A percentile compares a stretch with the other conserved stretches of the same genome.
Conservation (phyloP, 139 green algal genomes). For the Astrephomene gubernaculifera region DNA sequence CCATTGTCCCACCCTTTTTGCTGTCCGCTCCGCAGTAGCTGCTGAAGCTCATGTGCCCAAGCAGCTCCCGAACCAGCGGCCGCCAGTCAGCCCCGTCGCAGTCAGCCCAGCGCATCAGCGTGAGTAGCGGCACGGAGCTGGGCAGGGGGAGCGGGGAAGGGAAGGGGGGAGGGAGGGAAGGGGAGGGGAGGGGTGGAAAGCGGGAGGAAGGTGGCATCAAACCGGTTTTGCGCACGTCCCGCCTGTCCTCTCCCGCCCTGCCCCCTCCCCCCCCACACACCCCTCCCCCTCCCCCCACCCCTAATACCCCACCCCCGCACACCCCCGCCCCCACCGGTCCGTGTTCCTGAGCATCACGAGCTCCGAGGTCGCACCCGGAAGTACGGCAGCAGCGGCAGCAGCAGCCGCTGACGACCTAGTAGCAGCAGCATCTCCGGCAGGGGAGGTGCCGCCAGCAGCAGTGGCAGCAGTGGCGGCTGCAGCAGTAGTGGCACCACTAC, state of each 20-base stretch:
- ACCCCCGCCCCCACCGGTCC: not conserved
- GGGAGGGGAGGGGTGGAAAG: not conserved
- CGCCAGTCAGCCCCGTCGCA: not conserved
- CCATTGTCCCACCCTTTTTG: constrained; percentile 7
- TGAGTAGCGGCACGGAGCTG: constrained; percentile 17
- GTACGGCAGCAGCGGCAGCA: not conserved
- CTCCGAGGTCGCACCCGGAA: not conserved
- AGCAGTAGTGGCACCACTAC: not conserved
- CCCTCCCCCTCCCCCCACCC: no score
- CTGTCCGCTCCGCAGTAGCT: not conserved
- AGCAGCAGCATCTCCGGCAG: not conserved
- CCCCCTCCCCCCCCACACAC: not conserved
- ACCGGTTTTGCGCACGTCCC: not conserved
- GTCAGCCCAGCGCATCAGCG: constrained; percentile 18
- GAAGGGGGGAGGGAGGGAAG: not conserved
- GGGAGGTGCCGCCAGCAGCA: not conserved
- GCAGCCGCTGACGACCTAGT: not conserved
- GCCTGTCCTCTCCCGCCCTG: not conserved
- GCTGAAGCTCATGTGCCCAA: not conserved
- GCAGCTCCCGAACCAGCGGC: not conserved
- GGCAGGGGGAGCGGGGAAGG: no score
- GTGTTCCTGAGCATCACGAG: not conserved
- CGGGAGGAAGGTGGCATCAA: not conserved
- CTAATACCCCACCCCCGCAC: no score
- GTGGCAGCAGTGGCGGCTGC: not conserved